These are phyloP conservation scores for Claviceps sorghi DNA, from an alignment of 2,329 filamentous ascomycete genomes.

Conservation along the genomic window DNA sequence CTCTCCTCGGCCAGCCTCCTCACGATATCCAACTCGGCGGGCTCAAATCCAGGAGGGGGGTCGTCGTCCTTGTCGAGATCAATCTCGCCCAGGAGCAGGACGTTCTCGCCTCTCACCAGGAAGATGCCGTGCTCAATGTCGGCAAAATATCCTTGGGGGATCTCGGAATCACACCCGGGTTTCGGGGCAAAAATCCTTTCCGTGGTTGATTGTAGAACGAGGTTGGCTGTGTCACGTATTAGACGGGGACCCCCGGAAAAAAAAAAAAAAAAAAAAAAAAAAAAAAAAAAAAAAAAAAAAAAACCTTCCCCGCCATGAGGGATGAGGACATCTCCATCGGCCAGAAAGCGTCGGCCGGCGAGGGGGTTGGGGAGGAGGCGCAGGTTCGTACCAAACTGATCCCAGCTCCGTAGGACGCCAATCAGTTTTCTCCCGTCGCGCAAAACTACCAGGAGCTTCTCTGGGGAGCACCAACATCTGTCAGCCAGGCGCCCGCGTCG, in stretches of 20 bases:
- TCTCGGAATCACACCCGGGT: constrained; percentile 23
- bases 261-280: not conserved
- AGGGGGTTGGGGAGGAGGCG: not conserved
- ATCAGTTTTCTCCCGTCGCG: constrained; percentile 90
- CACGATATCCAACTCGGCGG: constrained; percentile 53
- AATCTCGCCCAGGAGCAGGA: constrained; percentile 88
- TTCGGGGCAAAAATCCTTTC: constrained; percentile 66
- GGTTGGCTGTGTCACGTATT: constrained; percentile 50
- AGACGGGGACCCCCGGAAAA: not conserved
- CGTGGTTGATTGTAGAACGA: constrained; percentile 83
- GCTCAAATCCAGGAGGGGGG: constrained; percentile 55
- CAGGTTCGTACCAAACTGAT: constrained; percentile 65
- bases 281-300: not conserved
- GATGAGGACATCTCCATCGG: not conserved
- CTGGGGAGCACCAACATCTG: constrained; percentile 31
- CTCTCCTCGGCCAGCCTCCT: constrained; percentile 59
- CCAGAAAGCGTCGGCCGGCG: not conserved
- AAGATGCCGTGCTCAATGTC: constrained; percentile 80
- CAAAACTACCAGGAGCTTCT: constrained; percentile 85
- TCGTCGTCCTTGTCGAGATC: constrained; percentile 94
- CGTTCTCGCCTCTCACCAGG: constrained; percentile 89
- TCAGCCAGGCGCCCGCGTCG: constrained; percentile 9
- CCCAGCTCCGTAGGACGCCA: constrained; percentile 86
- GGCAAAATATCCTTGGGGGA: constrained; percentile 48
- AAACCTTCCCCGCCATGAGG: not conserved